Evolutionary conservation across 306 rosid species (phyloP).

Genomic region (Dryas drummondii): DNA sequence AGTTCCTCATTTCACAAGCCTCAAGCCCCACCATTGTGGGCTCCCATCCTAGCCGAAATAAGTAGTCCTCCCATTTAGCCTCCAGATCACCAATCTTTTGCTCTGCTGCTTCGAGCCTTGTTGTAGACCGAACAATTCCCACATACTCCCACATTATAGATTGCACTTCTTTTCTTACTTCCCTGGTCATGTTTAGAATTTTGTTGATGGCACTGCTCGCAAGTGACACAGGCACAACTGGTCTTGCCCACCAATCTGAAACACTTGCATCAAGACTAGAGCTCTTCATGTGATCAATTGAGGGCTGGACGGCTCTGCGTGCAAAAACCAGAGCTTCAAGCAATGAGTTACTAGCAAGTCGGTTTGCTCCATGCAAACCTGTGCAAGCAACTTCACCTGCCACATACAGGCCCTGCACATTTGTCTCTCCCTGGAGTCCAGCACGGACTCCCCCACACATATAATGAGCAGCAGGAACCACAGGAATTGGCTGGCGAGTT

Average conservation of each 20-base stretch:
- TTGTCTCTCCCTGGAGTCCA: conserved; percentile 89
- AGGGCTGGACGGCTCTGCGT: conserved; percentile 82
- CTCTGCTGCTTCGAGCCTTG: conserved; percentile 72
- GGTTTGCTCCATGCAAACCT: conserved; percentile 94
- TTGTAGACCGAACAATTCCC: conserved; percentile 83
- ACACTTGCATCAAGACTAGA: conserved; percentile 46
- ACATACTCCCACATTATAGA: conserved; percentile 78
- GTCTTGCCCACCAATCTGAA: conserved; percentile 66
- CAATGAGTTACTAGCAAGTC: conserved; percentile 95
- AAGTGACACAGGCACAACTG: conserved; percentile 51
- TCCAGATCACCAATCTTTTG: conserved; percentile 60
- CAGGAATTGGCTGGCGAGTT: conserved; percentile 75
- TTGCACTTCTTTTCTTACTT: conserved; percentile 67
- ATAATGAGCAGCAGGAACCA: conserved; percentile 97
- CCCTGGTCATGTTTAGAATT: conserved; percentile 43
- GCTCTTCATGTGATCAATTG: conserved; percentile 67
- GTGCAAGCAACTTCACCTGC: conserved; percentile 99
- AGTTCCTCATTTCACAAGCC: conserved; percentile 90
- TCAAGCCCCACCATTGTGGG: conserved; percentile 79
- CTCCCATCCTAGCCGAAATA: conserved; percentile 73
- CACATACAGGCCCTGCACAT: conserved; percentile 70
- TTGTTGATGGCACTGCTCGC: conserved; percentile 36
- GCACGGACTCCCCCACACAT: conserved; percentile 97
- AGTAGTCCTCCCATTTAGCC: conserved; percentile 75
- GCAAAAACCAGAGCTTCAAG: conserved; percentile 98